Conservation (phyloP, 2,329 filamentous ascomycete species). For the Nigrograna mackinnonii region DNA sequence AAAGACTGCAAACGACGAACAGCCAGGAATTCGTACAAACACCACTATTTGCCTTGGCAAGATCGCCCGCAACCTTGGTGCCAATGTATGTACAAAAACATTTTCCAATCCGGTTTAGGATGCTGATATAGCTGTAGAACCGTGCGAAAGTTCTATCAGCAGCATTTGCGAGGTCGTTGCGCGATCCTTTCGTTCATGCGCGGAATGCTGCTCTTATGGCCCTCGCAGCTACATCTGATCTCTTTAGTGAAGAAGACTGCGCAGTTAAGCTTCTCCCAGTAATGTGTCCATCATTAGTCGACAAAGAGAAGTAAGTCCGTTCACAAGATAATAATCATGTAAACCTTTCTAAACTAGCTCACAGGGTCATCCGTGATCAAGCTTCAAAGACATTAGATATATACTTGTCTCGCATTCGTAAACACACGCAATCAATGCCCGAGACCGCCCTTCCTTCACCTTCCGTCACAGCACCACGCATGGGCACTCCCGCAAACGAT, state of each 20-base stretch:
- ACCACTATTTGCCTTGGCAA: constrained; percentile 97
- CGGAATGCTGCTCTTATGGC: constrained; percentile 88
- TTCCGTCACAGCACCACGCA: constrained; percentile 63
- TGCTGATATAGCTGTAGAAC: constrained; percentile 53
- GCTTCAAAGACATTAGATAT: constrained; percentile 86
- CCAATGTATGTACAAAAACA: constrained; percentile 47
- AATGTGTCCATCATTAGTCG: constrained; percentile 81
- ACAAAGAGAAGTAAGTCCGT: constrained; percentile 77
- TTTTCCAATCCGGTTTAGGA: background rate
- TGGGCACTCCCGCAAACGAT: constrained; percentile 76
- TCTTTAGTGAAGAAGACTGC: constrained; percentile 88
- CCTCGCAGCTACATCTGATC: constrained; percentile 79
- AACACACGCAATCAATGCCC: constrained; percentile 75
- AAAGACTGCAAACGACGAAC: constrained; percentile 96
- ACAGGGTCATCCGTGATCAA: constrained; percentile 81
- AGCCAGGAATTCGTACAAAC: constrained; percentile 95
- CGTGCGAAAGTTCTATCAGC: constrained; percentile 90
- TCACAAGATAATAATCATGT: background rate
- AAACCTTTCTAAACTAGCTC: constrained; percentile 6
- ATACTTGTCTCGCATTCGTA: constrained; percentile 81
- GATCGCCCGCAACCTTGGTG: constrained; percentile 86
- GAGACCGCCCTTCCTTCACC: constrained; percentile 77
- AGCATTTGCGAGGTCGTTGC: constrained; percentile 84
- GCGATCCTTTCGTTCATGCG: constrained; percentile 94
- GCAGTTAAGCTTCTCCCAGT: constrained; percentile 81